Evolutionary conservation across 768 basidiomycete genomes (phyloP).

Genomic region (Austroboletus festivus): DNA sequence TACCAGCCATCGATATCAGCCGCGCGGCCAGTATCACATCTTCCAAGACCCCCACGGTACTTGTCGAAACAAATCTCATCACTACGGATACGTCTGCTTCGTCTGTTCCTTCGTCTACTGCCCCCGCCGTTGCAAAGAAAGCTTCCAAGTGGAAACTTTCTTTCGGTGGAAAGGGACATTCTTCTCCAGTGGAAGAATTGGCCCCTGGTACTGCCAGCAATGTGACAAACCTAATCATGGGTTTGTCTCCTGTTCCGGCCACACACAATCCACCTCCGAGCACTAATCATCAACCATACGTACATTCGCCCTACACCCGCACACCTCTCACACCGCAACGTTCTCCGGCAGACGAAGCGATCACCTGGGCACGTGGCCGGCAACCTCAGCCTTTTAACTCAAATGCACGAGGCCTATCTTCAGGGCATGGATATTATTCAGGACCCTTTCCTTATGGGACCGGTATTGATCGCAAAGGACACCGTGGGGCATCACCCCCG

Average conservation of each 20-base stretch:
- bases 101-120: conserved; percentile 22
- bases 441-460: conserved; percentile 13
- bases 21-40: conserved; percentile 22
- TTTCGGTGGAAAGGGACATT: conserved; percentile 63
- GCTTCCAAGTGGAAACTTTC: conserved; percentile 55
- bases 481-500: conserved; percentile 57
- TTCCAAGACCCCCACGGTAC: conserved; percentile 41
- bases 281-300: conserved; percentile 11
- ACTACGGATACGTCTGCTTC: conserved; percentile 20
- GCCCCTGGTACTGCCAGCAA: conserved; percentile 70
- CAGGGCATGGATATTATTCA: conserved; percentile 5
- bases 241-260: conserved; percentile 28
- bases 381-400: conserved; percentile 28
- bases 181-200: conserved; percentile 35
- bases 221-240: conserved; percentile 73
- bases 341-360: conserved; percentile 39
- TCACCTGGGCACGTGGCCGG: conserved; percentile 51
- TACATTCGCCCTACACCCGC: conserved; percentile 25
- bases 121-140: conserved; percentile 59
- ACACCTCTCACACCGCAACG: conserved; percentile 32
- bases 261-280: conserved; percentile 2
- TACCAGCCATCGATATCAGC: conserved; percentile 22
- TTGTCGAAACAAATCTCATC: conserved; percentile 19
- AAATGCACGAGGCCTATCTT: conserved; percentile 22
- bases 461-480: conserved; percentile 33